phyloP scores from a whole-genome alignment of 139 green algal species.

The Tetratostichococcus sp. region DNA sequence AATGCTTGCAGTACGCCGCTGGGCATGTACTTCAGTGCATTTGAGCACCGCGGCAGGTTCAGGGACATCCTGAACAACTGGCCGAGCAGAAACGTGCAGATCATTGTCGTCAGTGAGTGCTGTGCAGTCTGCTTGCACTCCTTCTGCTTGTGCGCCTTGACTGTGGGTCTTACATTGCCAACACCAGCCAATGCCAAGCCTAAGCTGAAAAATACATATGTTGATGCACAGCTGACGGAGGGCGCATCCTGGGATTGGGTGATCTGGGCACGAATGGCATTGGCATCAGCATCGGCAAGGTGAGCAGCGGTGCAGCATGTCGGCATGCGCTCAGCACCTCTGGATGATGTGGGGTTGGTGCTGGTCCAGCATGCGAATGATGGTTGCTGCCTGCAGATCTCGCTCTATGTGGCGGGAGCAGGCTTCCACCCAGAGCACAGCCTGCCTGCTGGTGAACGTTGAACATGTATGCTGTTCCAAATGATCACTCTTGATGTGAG shows the following conservation, averaged over 20 bases:
- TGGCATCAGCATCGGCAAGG: slow-evolving; percentile 58
- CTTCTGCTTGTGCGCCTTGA: too few relatives aligned
- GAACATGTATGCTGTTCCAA: too few relatives aligned
- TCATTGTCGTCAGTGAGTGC: slow-evolving; percentile 55
- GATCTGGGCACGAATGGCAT: slow-evolving; percentile 70
- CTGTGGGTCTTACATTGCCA: too few relatives aligned
- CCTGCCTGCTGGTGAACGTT: slow-evolving; percentile 48
- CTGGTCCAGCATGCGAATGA: too few relatives aligned
- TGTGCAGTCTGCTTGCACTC: neutral
- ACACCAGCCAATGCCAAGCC: too few relatives aligned
- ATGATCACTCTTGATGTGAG: too few relatives aligned
- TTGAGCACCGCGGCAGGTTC: slow-evolving; percentile 40
- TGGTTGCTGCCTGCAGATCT: too few relatives aligned
- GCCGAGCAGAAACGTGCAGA: slow-evolving; percentile 44
- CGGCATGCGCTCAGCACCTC: too few relatives aligned
- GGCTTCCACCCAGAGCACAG: slow-evolving; percentile 49
- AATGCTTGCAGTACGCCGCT: slow-evolving; percentile 2
- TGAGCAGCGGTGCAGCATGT: neutral
- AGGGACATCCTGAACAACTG: slow-evolving; percentile 40
- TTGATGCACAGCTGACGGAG: neutral
- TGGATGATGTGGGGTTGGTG: too few relatives aligned
- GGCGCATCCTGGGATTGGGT: slow-evolving; percentile 50
- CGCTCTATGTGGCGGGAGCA: slow-evolving; percentile 54
- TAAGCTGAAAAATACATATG: neutral
- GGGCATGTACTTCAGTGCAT: slow-evolving; percentile 57